These are phyloP conservation scores for Tylopilus sp. DNA, from an alignment of 768 basidiomycete species.

Conservation along the genomic window DNA sequence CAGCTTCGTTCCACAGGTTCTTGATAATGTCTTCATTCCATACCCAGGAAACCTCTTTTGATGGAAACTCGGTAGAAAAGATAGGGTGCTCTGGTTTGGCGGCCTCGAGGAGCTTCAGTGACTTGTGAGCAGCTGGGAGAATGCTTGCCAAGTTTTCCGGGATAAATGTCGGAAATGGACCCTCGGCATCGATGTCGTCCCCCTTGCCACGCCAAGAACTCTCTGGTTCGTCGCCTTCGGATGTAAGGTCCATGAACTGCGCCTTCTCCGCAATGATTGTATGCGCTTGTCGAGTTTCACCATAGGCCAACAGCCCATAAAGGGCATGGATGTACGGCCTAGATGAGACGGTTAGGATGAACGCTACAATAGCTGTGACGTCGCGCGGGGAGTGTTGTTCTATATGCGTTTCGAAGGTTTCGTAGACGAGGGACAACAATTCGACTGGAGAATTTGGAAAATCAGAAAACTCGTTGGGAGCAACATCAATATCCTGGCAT, in stretches of 20 bases:
- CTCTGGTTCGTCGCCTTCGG: constrained; percentile 33
- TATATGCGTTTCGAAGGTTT: constrained; percentile 50
- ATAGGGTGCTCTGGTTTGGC: constrained; percentile 66
- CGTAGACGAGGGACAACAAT: constrained; percentile 61
- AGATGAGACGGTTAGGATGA: constrained; percentile 62
- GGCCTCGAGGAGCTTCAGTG: constrained; percentile 58
- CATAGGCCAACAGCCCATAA: constrained; percentile 57
- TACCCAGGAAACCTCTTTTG: constrained; percentile 44
- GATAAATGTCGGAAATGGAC: constrained; percentile 64
- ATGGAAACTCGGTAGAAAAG: constrained; percentile 34
- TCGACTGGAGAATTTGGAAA: constrained; percentile 44
- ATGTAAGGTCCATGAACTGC: constrained; percentile 14
- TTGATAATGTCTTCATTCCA: constrained; percentile 34
- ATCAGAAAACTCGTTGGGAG: constrained; percentile 39
- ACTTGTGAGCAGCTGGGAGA: constrained; percentile 64
- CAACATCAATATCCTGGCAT: constrained; percentile 26
- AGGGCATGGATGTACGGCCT: constrained; percentile 58
- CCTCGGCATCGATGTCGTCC: constrained; percentile 37
- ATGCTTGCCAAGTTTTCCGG: constrained; percentile 45
- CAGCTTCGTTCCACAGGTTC: constrained; percentile 7
- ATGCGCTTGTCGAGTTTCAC: constrained; percentile 29
- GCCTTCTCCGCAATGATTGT: constrained; percentile 9
- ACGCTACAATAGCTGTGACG: constrained; percentile 58
- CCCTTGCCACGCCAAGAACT: constrained; percentile 40
- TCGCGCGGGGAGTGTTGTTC: constrained; percentile 47